A percentile compares a stretch with the other conserved stretches of the same genome.
Evolutionary conservation across 306 rosid species (phyloP).

Genomic region (Vigna hirtella): DNA sequence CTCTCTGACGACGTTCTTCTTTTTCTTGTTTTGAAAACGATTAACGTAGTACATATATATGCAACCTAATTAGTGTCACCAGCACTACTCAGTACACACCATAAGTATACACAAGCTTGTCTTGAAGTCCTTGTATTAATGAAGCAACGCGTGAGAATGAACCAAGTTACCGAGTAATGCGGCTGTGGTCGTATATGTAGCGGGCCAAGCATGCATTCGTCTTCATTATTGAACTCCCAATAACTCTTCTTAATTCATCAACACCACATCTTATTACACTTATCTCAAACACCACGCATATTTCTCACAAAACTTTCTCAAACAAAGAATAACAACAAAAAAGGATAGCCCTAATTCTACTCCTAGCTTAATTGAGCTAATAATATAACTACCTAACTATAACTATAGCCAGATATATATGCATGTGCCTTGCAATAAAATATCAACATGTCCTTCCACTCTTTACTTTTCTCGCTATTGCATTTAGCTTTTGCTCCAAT

Average conservation of each 20-base stretch:
- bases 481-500: slow-evolving; percentile 26
- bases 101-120: background rate
- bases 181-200: slow-evolving; percentile 35
- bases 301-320: background rate
- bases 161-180: slow-evolving; percentile 38
- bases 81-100: background rate
- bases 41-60: background rate
- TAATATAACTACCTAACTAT: background rate
- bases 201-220: slow-evolving; percentile 23
- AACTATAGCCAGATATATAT: slow-evolving; percentile 6
- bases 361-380: slow-evolving; percentile 23
- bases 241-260: background rate
- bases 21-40: background rate
- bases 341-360: background rate
- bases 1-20: background rate
- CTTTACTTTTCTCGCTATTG: background rate
- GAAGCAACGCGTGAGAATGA: slow-evolving; percentile 24
- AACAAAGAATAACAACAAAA: slow-evolving; percentile 19
- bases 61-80: background rate
- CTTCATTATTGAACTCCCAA: slow-evolving; percentile 34
- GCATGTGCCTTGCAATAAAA: background rate
- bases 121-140: slow-evolving; percentile 14
- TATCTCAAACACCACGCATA: background rate
- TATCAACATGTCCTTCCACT: slow-evolving; percentile 14
- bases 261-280: slow-evolving; percentile 22